phyloP scores from a whole-genome alignment of 2,329 filamentous ascomycete genomes.

The Aspergillus arachidicola region DNA sequence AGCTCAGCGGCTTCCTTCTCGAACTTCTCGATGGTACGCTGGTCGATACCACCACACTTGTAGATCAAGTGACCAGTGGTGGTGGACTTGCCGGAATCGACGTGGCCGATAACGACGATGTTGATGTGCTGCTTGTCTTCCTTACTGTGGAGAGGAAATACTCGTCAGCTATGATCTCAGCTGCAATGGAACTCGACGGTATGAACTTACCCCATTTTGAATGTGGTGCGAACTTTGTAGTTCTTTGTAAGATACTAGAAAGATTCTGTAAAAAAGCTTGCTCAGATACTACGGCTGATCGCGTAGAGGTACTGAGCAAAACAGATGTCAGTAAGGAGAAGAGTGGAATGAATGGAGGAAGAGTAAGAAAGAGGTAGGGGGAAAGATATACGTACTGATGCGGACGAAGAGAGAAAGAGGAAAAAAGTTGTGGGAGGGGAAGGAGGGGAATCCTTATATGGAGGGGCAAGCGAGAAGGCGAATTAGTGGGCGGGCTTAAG shows the following conservation, averaged over 20 bases:
- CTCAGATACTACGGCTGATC: conserved; percentile 55
- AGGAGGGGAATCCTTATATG: conserved; percentile 51
- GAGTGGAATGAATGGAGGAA: conserved; percentile 12
- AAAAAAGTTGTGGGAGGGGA: conserved; percentile 44
- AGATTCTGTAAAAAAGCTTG: conserved; percentile 41
- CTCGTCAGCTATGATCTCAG: not conserved
- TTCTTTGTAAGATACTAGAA: conserved; percentile 52
- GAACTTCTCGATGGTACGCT: conserved; percentile 99
- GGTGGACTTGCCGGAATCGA: conserved; percentile 99
- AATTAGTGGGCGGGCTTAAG: conserved; percentile 41
- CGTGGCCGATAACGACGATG: conserved; percentile 99
- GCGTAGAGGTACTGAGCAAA: conserved; percentile 54
- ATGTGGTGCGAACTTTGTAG: conserved; percentile 50
- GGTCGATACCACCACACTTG: conserved; percentile 99
- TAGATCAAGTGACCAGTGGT: conserved; percentile 98
- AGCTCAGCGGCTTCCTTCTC: conserved; percentile 99
- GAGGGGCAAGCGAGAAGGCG: conserved; percentile 48
- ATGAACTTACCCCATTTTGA: conserved; percentile 63
- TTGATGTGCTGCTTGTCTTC: conserved; percentile 95
- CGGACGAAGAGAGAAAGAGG: conserved; percentile 43
- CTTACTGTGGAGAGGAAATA: conserved; percentile 64
- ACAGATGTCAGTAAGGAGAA: conserved; percentile 30
- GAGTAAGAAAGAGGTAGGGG: conserved; percentile 21
- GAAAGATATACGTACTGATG: conserved; percentile 49
- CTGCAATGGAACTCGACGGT: not conserved